phyloP scores from a whole-genome alignment of 306 rosid genomes.

The Dalbergia cultrata region DNA sequence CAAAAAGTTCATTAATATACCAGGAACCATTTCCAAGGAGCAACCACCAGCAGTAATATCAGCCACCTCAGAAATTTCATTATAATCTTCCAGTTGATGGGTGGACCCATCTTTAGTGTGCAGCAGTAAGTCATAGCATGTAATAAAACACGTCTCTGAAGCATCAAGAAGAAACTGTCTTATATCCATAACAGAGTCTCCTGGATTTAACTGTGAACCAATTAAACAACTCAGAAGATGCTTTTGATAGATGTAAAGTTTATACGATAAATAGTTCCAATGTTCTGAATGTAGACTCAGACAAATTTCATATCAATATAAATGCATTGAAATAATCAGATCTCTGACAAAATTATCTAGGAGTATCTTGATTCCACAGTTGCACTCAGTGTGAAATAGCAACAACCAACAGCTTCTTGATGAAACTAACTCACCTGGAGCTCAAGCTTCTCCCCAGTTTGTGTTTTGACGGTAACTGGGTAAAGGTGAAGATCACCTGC shows the following conservation, averaged over 20 bases:
- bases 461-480: conserved; percentile 89
- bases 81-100: conserved; percentile 90
- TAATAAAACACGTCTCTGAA: conserved; percentile 94
- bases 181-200: conserved; percentile 97
- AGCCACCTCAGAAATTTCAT: conserved; percentile 97
- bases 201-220: conserved; percentile 86
- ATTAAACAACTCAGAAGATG: conserved; percentile 42
- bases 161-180: conserved; percentile 99
- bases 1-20: conserved; percentile 54
- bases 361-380: conserved; percentile 5
- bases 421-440: conserved; percentile 78
- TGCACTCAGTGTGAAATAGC: background rate
- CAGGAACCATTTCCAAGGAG: conserved; percentile 98
- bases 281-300: conserved; percentile 17
- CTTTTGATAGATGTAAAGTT: conserved; percentile 17
- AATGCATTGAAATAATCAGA: conserved; percentile 15
- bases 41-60: conserved; percentile 96
- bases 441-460: conserved; percentile 93
- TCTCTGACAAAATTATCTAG: background rate
- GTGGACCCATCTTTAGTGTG: conserved; percentile 87
- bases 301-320: background rate
- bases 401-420: conserved; percentile 28
- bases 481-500: conserved; percentile 96
- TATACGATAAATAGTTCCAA: conserved; percentile 13
- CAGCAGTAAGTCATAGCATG: conserved; percentile 92